Base-by-base conservation (phyloP, 2,329 filamentous ascomycete species). In the Curvularia lunata region DNA sequence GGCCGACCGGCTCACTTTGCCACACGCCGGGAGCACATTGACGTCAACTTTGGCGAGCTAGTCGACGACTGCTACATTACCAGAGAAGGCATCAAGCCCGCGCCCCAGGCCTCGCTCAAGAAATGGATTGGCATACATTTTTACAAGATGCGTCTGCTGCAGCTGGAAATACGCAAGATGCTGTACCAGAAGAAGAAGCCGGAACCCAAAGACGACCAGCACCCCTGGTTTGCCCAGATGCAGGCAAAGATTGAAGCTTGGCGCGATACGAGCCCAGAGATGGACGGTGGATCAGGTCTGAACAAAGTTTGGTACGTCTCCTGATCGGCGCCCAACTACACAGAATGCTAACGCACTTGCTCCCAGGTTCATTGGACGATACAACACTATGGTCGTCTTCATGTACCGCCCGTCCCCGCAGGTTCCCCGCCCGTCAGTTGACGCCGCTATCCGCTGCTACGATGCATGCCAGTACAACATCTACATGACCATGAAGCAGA, bases 121-220 rank as follows among this genome's bases (percentile, higher is more conserved):
- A 99, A 99, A 75, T 86, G 91, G 68, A 88, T 96, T 25, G 89
- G 92, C 2, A 92, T 97, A 60, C 94, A 99, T 74, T 95, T 96
- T 69, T 92, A 92, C 80, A 94, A 91, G 72, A 96, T 97, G 91
- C 85, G 92, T 54, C 78, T 96, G 56, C 81, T 93, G 12, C 93
- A 97, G 74, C 86, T 93, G 13, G 94, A 98, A 76, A 95, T 97
- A 42, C 85, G 92, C 56, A 86, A 92, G 56, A 89, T 88, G 6
- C 81, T 98, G 0, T 98, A 99, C 73, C 89, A 96, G 67, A 89
- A 88, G 75, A 95, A 95, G 76, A 85, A 89, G 43, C 79, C 86
- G 0, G 88, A 91, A 49, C 93, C 94, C 0, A 86, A 85, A 52
- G 86, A 89, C 71, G 92, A 97, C 69, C 83, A 86, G 40, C 90